Base-by-base conservation (phyloP, 2,329 filamentous ascomycete species). In the Pestalotiopsis sp. region DNA sequence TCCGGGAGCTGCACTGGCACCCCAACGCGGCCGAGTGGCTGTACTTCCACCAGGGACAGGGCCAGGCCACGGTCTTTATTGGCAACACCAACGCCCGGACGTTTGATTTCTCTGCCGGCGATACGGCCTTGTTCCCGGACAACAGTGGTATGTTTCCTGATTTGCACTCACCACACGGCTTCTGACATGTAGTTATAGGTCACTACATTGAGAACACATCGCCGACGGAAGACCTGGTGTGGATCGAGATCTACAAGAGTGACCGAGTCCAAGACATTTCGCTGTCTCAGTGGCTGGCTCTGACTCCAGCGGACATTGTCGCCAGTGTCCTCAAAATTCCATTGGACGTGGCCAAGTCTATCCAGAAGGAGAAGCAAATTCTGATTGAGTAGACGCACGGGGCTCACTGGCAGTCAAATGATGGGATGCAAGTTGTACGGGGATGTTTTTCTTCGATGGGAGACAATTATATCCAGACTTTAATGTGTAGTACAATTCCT, bases 201-300 rank as follows among this genome's bases (percentile, higher is more conserved):
- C 91, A 92, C 73, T 92, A 92, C 73, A 90, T 93, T 68, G 90
- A 92, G 72, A 93, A 92, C 76, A 90, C 86, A 0, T 90, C 88
- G 0, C 81, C 88, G 1, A 87, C 84, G 0, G 88, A 92, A 70
- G 88, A 90, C 64, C 81, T 93, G 3, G 83, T 90, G 4, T 92
- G 88, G 87, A 86, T 92, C 38, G 91, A 92, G 76, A 86, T 92
- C 20, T 92, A 91, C 82, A 91, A 91, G 80, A 87, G 86, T 57
- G 89, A 92, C 70, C 84, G 86, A 2, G 89, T 92, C 1, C 88
- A 86, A 0, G 91, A 93, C 74, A 90, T 93, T 71, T 85, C 87
- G 0, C 77, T 92, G 58, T 89, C 87, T 0, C 90, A 93, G 77
- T 93, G 90, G 91, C 81, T 93, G 52, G 90, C 90, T 1, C 80